Percentiles rank a stretch among this genome's conserved stretches.
These are phyloP conservation scores for Termitomyces sp. DNA, from an alignment of 1,284 basidiomycete species.

Conservation along the genomic window DNA sequence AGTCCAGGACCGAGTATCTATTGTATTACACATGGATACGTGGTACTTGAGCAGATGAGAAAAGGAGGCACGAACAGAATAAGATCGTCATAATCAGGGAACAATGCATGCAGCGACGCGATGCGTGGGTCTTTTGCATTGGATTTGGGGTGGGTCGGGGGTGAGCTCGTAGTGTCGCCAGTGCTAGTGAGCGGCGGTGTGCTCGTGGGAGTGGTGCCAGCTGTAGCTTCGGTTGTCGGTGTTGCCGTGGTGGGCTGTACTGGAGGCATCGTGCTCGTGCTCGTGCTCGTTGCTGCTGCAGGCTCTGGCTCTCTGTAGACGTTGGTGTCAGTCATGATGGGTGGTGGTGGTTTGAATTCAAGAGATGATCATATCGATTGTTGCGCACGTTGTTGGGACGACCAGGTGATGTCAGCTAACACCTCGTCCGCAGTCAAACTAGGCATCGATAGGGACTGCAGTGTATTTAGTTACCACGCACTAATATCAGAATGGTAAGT, in stretches of 20 bases:
- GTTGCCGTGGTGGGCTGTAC: neutral
- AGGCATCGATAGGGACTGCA: no score
- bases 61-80: constrained; percentile 44
- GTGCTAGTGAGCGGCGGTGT: no score
- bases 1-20: constrained; percentile 21
- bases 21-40: neutral
- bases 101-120: constrained; percentile 59
- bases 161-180: neutral
- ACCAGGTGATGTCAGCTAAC: neutral
- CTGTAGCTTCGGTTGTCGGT: neutral
- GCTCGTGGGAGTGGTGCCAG: neutral
- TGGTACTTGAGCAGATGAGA: neutral
- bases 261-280: neutral
- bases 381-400: neutral
- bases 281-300: neutral
- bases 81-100: constrained; percentile 71
- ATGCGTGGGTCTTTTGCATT: constrained; percentile 39
- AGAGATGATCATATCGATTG: neutral
- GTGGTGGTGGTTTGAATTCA: constrained; percentile 1
- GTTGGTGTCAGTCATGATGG: constrained; percentile 15
- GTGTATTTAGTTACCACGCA: no score
- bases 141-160: neutral
- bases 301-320: neutral
- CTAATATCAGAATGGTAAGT: no score
- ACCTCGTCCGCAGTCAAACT: no score